These are phyloP conservation scores for Kwoniella bestiolae DNA, from an alignment of 768 basidiomycete genomes.

Conservation along the genomic window DNA sequence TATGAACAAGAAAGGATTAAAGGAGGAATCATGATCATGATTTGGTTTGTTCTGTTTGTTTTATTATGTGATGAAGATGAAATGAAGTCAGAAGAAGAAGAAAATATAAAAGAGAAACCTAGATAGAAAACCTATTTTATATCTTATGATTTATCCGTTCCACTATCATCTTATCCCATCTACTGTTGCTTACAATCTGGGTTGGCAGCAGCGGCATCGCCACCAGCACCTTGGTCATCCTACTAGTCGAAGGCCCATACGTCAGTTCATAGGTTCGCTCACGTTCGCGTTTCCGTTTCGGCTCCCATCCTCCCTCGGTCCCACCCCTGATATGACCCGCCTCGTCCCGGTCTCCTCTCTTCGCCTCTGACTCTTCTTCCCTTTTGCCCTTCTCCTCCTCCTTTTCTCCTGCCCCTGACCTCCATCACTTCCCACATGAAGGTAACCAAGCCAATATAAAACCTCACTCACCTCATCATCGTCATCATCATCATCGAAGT, in stretches of 20 bases:
- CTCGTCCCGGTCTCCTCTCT: too few species aligned
- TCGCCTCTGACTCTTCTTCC: too few species aligned
- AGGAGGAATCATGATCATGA: not conserved
- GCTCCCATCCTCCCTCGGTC: too few species aligned
- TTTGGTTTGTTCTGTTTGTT: not conserved
- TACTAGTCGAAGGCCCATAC: slow-evolving; percentile 16
- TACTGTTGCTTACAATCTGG: slow-evolving; percentile 49
- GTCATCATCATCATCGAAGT: slow-evolving; percentile 57
- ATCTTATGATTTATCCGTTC: not conserved
- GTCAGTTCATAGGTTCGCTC: slow-evolving; percentile 22
- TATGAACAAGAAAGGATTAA: slow-evolving; percentile 7
- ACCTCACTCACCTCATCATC: slow-evolving; percentile 53
- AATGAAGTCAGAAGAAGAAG: not conserved
- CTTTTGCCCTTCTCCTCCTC: too few species aligned
- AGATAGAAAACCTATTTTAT: not conserved
- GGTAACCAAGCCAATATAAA: not conserved
- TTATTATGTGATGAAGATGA: not conserved
- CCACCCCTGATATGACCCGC: too few species aligned
- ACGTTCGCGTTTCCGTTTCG: too few species aligned
- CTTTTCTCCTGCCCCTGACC: too few species aligned
- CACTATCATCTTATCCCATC: not conserved
- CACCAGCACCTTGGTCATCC: slow-evolving; percentile 28
- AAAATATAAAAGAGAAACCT: not conserved
- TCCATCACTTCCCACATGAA: too few species aligned
- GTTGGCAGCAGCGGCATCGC: slow-evolving; percentile 20